Evolutionary conservation across 2,329 filamentous ascomycete species (phyloP).

Genomic region (Lecanicillium sp.): DNA sequence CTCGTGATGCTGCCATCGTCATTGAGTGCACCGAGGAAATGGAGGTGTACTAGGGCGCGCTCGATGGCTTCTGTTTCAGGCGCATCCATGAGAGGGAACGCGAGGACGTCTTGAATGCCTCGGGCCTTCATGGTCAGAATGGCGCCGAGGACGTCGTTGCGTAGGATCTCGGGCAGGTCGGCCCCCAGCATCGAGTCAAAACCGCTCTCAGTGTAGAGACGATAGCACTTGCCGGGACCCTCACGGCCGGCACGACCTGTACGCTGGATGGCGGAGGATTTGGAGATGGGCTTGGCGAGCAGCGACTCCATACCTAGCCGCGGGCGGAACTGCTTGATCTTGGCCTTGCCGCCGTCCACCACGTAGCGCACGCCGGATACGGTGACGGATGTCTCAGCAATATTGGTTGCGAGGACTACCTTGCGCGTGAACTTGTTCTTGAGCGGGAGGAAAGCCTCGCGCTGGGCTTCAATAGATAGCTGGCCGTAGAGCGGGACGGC

Average conservation of each 20-base stretch:
- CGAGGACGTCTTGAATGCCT: constrained; percentile 72
- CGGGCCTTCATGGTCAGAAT: constrained; percentile 91
- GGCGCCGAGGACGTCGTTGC: constrained; percentile 81
- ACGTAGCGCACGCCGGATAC: constrained; percentile 90
- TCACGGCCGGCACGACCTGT: constrained; percentile 91
- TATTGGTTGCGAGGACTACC: constrained; percentile 89
- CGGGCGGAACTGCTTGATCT: constrained; percentile 85
- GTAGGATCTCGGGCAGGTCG: constrained; percentile 81
- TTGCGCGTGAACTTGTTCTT: constrained; percentile 72
- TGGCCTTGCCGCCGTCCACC: constrained; percentile 88
- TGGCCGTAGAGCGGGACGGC: constrained; percentile 85
- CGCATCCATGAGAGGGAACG: constrained; percentile 79
- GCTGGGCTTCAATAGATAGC: constrained; percentile 78
- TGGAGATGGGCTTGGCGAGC: constrained; percentile 83
- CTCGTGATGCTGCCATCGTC: constrained; percentile 68
- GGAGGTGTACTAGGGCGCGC: constrained; percentile 74
- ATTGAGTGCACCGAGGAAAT: constrained; percentile 69
- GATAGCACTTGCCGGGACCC: constrained; percentile 80
- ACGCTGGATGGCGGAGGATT: constrained; percentile 87
- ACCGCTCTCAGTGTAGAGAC: constrained; percentile 76
- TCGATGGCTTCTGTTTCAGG: constrained; percentile 73
- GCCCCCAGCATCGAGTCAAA: constrained; percentile 65
- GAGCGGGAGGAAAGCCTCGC: constrained; percentile 74
- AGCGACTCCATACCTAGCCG: constrained; percentile 85
- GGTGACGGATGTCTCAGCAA: constrained; percentile 97